Evolutionary conservation across 768 basidiomycete genomes (phyloP), one percentile per base, ranked within the genome.

Genomic region (Plicaturopsis crispa): DNA sequence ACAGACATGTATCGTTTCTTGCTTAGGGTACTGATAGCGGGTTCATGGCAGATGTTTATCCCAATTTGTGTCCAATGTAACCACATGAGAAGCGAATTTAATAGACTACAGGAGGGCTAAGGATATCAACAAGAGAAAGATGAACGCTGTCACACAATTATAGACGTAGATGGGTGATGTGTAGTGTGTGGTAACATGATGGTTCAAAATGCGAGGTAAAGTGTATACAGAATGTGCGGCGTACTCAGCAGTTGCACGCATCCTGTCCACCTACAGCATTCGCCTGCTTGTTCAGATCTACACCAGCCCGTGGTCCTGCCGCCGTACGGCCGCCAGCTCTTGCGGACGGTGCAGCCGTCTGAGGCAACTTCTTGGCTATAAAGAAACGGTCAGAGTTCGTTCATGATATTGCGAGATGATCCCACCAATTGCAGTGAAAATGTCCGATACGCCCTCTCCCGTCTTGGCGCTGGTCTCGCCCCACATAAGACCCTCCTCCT

Each of bases 401-500:
- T 19, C n/a, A 19, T 16, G 22, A 18, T 26, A 14, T 33, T 19
- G 46, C 18, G 30, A 42, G 38, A 22, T 19, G 20, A 14, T 34
- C 78, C 46, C 50, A 88, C 87, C 89, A 48, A 93, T 90, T 5
- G 80, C 75, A 22, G 78, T 81, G 62, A 93, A 92, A 45, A 93
- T 82, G 37, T 88, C 85, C 31, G 79, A 61, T 11, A 94, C 89
- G 42, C 85, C 86, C 47, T 91, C 82, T 19, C 87, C 89, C 12
- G 78, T 70, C 75, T 94, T 94, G 28, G 90, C 90, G 54, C 84
- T 87, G 1, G 88, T 88, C 65, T 93, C 90, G 34, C 76, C 78
- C 85, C 88, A 94, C 83, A 92, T 82, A 33, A 93, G 60, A 32
- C 89, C 88, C 63, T 94, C 89, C 59, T 91, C 87, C 36, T 89